Percentiles rank a stretch among this genome's conserved stretches.
phyloP scores from a whole-genome alignment of 371 early-diverging fungal genomes.

The Saksenaea vasiformis region DNA sequence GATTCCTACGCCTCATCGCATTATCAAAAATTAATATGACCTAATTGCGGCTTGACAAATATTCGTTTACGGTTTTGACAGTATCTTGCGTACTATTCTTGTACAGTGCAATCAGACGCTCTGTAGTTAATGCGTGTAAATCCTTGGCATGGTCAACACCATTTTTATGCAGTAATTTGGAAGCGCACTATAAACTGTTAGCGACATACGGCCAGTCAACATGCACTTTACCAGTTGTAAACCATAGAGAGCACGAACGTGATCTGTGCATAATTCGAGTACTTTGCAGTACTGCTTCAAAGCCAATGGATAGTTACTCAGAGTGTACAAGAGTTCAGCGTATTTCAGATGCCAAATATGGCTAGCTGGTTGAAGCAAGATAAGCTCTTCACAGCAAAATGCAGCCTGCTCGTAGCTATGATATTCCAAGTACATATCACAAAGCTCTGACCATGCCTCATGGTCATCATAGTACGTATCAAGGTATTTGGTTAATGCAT shows the following conservation, averaged over 20 bases:
- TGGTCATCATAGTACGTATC: slow-evolving; percentile 83
- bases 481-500: slow-evolving; percentile 69
- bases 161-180: slow-evolving; percentile 40
- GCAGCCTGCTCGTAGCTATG: slow-evolving; percentile 83
- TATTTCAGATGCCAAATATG: slow-evolving; percentile 86
- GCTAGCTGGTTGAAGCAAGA: slow-evolving; percentile 80
- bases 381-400: slow-evolving; percentile 87
- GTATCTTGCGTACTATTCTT: slow-evolving; percentile 20
- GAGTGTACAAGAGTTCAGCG: slow-evolving; percentile 81
- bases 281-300: slow-evolving; percentile 78
- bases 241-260: slow-evolving; percentile 78
- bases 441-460: slow-evolving; percentile 88
- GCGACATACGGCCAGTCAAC: background rate
- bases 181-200: slow-evolving; percentile 29
- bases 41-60: slow-evolving; percentile 17
- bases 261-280: slow-evolving; percentile 73
- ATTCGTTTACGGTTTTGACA: slow-evolving; percentile 31
- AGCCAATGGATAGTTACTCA: slow-evolving; percentile 59
- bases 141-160: slow-evolving; percentile 48
- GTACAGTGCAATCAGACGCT: slow-evolving; percentile 57
- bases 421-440: slow-evolving; percentile 67
- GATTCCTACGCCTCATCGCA: background rate
- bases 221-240: slow-evolving; percentile 57
- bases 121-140: slow-evolving; percentile 64
- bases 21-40: background rate